Base-by-base conservation (phyloP, 1,139 yeast species). In the Sugiyamaella neomexicana region DNA sequence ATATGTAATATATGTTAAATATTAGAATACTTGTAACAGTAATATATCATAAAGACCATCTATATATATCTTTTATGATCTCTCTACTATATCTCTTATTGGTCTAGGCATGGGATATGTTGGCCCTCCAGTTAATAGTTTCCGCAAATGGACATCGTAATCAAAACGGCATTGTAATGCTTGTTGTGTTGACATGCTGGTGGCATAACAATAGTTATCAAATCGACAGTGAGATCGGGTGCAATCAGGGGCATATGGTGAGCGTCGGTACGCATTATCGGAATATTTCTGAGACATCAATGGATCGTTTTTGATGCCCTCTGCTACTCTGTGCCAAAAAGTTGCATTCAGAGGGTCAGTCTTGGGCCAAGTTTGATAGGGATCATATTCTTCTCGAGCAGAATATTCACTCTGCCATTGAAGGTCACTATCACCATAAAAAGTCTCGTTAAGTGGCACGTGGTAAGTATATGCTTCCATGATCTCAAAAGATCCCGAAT, bases 391-490 rank as follows among this genome's bases (percentile, higher is more conserved):
- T 4, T 65, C 65, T 16, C 73, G 59, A 1, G 72, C 70, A 13
- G 71, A 65, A 55, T 69, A 69, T 23, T 62, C 62, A 12, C 50
- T 47, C 13, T 58, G 40, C 73, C 73, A 69, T 38, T 57, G 53
- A 1, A 65, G 59, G 16, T 57, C 55, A 38, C 56, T 53, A 29
- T 54, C 41, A 9, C 53, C 56, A 65, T 73, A 81, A 69, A 78
- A 82, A 63, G 81, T 45, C 9, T 44, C 44, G 31, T 68, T 70
- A 29, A 65, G 56, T n/a, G 49, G 52, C 10, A 65, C 55, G 69
- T 75, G 83, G 69, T 76, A 83, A 64, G 83, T 83, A 71, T 69
- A 75, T 4, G 85, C 75, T 63, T 85, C 81, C 75, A 83, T 75
- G 56, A 85, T 74, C 58, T 80, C 80, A 72, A 83, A 84, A 4